phyloP scores from a whole-genome alignment of 2,329 filamentous ascomycete species.

The Colletotrichum caudatum region DNA sequence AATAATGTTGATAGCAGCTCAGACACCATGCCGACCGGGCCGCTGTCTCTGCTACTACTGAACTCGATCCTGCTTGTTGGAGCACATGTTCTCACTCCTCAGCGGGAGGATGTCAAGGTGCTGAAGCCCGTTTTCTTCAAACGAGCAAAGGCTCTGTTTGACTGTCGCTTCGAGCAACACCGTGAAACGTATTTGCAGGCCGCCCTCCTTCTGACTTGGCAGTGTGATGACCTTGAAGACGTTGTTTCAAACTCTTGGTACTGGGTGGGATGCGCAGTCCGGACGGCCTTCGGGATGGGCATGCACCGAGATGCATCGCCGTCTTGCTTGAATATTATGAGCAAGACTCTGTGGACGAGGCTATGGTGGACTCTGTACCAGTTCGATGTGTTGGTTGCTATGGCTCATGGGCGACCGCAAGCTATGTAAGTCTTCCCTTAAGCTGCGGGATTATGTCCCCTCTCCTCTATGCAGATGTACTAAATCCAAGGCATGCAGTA shows the following conservation, averaged over 20 bases:
- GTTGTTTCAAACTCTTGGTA: conserved; percentile 64
- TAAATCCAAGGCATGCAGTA: conserved; percentile 43
- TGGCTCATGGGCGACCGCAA: conserved; percentile 62
- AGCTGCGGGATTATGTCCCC: neutral
- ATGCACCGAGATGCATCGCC: conserved; percentile 58
- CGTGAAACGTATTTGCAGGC: conserved; percentile 66
- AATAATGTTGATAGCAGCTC: conserved; percentile 54
- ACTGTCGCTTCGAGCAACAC: conserved; percentile 65
- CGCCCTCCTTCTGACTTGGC: conserved; percentile 67
- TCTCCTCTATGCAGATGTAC: neutral
- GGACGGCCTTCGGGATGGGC: conserved; percentile 65
- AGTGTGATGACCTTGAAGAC: conserved; percentile 66
- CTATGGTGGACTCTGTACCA: conserved; percentile 58
- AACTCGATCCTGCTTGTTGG: conserved; percentile 65
- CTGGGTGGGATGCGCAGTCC: conserved; percentile 65
- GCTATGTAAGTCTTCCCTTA: conserved; percentile 52
- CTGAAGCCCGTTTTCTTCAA: conserved; percentile 62
- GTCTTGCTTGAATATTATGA: conserved; percentile 47
- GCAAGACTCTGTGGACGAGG: conserved; percentile 53
- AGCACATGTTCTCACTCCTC: conserved; percentile 59
- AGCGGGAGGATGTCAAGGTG: conserved; percentile 53
- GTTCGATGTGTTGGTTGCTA: conserved; percentile 53
- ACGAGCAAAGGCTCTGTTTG: conserved; percentile 65
- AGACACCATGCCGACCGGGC: conserved; percentile 47
- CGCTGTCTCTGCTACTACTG: conserved; percentile 61